Evolutionary conservation across 2,329 filamentous ascomycete species (phyloP), one percentile per base, ranked within the genome.

Genomic region (Fusarium tjaetaba): DNA sequence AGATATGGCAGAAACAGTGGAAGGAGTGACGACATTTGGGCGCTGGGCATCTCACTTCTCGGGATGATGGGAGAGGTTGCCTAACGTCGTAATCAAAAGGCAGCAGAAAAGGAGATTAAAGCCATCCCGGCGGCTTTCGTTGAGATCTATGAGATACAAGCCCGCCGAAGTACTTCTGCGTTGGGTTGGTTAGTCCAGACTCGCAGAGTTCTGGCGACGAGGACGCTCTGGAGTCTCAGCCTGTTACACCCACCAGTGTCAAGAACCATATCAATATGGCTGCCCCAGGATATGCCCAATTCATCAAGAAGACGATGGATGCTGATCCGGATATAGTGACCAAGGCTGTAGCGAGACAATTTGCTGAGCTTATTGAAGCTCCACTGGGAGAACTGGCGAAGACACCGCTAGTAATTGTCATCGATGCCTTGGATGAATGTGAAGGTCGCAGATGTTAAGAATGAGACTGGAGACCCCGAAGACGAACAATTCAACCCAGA

Each of bases 11-110:
- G 57, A 26, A 75, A 79, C 39, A 45, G 42, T 5, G 79, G 78
- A 2, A 68, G 69, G 18, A 73, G 71, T 11, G 80, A 82, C 38
- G 80, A 82, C 22, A 72, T 80, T 11, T 81, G 80, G 81, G 81
- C 81, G 7, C 61, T 82, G 10, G 79, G 80, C 2, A 65, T 81
- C 15, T 77, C 78, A 11, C 45, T 80, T 22, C 72, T 81, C 14
- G 77, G 72, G 4, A 79, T 82, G 78, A 69, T 80, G 52, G 13
- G 24, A 28, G 7, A 20, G 24, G 15, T 18, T n/a, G 16, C 26
- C 13, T 28, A 28, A 28, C 8, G 18, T 22, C 18, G 18, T 24
- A 46, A 28, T 22, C 24, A 20, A 22, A 22, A 22, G 18, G 18
- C 24, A 13, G 4, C 4, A 26, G 13, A 28, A 18, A 46, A 46